Evolutionary conservation across 2,329 filamentous ascomycete genomes (phyloP), one percentile per base, ranked within the genome.

Genomic region (Clarireedia monteithiana): DNA sequence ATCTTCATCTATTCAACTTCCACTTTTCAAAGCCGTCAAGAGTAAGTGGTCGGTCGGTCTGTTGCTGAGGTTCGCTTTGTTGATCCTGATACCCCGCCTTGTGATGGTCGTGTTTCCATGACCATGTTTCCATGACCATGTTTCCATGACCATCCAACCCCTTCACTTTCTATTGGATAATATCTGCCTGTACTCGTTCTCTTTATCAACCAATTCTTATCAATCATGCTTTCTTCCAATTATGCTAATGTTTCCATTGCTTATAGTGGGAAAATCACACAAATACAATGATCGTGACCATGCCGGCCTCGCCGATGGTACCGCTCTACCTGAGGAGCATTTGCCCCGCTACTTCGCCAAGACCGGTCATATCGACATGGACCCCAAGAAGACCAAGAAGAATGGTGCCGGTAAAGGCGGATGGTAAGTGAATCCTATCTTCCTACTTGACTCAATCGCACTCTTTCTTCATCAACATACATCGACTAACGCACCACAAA

Each of bases 361-460:
- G 77, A 76, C 83, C 59, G 92, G 92, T 63, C 86, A 87, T 69
- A 77, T 83, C 66, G 91, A 91, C 69, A 78, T 80, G 64, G 89
- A 95, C 69, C 92, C 94, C 59, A 91, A 89, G 73, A 94, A 95
- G 79, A 86, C 88, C 70, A 99, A 99, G 85, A 99, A 99, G 79
- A 89, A 95, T 68, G 92, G 92, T 61, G 87, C 82, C 64, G 92
- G 92, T 64, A 91, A 89, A 74, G 90, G 88, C 70, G 96, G 96
- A 74, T 99, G 92, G 92, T 96, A 82, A 73, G 86, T 47, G 67
- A 17, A 38, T 27, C 2, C 23, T 9, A 27, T 39, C 12, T 42
- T 38, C n/a, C 15, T 15, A 36, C 34, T 42, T 24, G 10, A 20
- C 26, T 36, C 20, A 14, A 10, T 30, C 40, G 6, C 63, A 57